A percentile compares a stretch with the other conserved stretches of the same genome.
Evolutionary conservation across 108 stramenopile species (phyloP).

Genomic region (Nitzschia putrida): DNA sequence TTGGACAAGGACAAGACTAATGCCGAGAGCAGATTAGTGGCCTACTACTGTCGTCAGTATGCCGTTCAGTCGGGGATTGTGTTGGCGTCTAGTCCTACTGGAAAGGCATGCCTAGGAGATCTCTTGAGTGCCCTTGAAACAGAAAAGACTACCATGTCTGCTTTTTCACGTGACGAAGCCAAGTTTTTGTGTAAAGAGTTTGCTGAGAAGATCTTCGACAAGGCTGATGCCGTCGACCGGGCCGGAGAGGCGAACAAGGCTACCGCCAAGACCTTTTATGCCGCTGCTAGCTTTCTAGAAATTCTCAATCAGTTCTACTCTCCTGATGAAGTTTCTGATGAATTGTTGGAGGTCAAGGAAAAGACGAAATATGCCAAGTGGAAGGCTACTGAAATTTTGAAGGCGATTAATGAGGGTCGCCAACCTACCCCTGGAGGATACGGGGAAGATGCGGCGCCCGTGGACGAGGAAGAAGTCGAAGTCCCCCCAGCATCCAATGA

Average conservation of each 20-base stretch:
- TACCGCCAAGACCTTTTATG: slow-evolving; percentile 91
- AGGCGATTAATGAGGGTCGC: slow-evolving; percentile 89
- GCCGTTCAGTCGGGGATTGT: slow-evolving; percentile 79
- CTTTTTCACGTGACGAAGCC: slow-evolving; percentile 72
- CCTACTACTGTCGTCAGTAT: slow-evolving; percentile 91
- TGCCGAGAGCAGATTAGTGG: slow-evolving; percentile 82
- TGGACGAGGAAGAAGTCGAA: slow-evolving; percentile 20
- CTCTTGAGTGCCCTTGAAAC: slow-evolving; percentile 63
- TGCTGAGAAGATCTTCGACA: slow-evolving; percentile 79
- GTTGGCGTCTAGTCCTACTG: slow-evolving; percentile 35
- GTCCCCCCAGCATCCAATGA: slow-evolving; percentile 17
- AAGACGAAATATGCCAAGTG: slow-evolving; percentile 82
- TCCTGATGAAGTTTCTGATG: slow-evolving; percentile 45
- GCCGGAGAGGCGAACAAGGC: slow-evolving; percentile 67
- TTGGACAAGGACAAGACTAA: slow-evolving; percentile 67
- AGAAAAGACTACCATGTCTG: slow-evolving; percentile 73
- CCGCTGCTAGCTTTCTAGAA: slow-evolving; percentile 87
- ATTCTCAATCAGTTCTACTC: slow-evolving; percentile 85
- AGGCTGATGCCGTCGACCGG: slow-evolving; percentile 87
- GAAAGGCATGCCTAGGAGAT: slow-evolving; percentile 60
- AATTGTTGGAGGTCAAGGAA: slow-evolving; percentile 60
- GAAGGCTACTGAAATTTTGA: slow-evolving; percentile 93
- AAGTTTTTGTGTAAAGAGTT: slow-evolving; percentile 73
- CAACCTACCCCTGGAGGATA: slow-evolving; percentile 79
- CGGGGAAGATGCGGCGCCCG: slow-evolving; percentile 30